phyloP scores from a whole-genome alignment of 805 yeast species.

The Myxozyma nipponensis region DNA sequence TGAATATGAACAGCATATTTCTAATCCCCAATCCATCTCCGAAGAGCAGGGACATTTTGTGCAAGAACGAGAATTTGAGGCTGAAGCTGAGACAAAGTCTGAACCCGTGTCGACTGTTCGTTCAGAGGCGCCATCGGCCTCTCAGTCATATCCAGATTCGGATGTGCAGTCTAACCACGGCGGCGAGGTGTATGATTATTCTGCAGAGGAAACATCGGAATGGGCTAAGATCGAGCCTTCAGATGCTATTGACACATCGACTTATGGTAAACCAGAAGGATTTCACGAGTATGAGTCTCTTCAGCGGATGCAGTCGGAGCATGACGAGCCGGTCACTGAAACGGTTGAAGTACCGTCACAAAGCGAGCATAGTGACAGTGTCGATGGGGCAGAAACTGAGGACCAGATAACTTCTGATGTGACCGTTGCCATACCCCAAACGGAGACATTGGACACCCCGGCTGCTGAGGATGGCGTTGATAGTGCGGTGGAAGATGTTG shows the following conservation, averaged over 20 bases:
- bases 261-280: neutral
- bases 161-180: neutral
- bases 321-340: neutral
- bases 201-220: neutral
- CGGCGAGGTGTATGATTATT: neutral
- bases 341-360: neutral
- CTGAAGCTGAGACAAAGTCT: constrained; percentile 2
- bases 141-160: neutral
- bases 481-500: too few relatives aligned
- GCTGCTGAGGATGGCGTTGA: too few relatives aligned
- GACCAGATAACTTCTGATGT: neutral
- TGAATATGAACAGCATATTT: neutral
- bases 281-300: neutral
- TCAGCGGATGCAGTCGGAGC: neutral
- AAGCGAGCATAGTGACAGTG: neutral
- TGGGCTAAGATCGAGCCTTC: neutral
- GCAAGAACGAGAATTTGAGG: neutral
- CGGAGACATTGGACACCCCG: too few relatives aligned
- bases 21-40: too few relatives aligned
- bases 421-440: too few relatives aligned
- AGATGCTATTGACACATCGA: neutral
- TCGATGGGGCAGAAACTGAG: neutral
- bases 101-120: neutral
- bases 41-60: too few relatives aligned
- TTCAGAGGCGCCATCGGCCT: neutral